Evolutionary conservation across 73 alveolate species (phyloP).

Genomic region (Blepharisma japonicum): DNA sequence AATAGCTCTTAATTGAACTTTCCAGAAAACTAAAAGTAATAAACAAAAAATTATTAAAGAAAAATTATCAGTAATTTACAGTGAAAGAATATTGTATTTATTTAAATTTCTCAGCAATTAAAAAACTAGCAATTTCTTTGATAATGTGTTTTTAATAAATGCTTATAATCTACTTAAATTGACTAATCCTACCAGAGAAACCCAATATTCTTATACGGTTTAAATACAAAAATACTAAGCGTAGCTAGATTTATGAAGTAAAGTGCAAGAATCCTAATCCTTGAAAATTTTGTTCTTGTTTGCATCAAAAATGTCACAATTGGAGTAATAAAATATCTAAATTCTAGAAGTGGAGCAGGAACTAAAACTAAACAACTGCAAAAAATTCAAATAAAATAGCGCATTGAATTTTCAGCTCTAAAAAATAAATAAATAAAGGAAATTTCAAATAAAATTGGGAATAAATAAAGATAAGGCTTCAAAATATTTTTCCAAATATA

Average conservation of each 20-base stretch:
- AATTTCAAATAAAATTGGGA: conserved; percentile 26
- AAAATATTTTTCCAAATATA: conserved; percentile 50
- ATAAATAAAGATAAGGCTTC: conserved; percentile 24
- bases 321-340: conserved; percentile 36
- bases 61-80: too few species aligned
- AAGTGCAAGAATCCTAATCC: neutral
- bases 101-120: too few species aligned
- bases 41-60: too few species aligned
- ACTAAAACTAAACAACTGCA: conserved; percentile 1
- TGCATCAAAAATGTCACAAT: neutral
- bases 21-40: too few species aligned
- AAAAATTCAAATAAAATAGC: conserved; percentile 25
- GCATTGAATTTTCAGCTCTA: conserved; percentile 20
- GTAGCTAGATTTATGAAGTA: neutral
- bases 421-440: conserved; percentile 6
- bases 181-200: neutral
- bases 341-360: conserved; percentile 33
- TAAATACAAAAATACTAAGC: neutral
- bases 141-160: too few species aligned
- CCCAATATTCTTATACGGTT: conserved; percentile 9
- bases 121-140: too few species aligned
- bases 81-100: too few species aligned
- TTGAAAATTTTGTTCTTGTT: too few species aligned
- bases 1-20: too few species aligned
- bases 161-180: too few species aligned